Conservation (phyloP, 1,139 yeast species). For the Taiozyma sp. region DNA sequence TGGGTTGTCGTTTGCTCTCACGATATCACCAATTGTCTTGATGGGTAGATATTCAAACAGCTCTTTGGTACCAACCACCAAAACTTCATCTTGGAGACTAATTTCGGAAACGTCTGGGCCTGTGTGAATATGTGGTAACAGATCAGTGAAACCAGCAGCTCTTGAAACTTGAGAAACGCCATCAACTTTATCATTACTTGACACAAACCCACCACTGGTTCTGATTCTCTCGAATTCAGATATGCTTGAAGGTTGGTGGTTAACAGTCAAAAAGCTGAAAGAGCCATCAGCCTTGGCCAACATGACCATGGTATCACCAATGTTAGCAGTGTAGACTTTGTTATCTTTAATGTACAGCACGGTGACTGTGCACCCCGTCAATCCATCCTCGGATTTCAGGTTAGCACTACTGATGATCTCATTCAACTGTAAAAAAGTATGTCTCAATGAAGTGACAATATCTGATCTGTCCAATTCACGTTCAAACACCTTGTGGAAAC, state of each 20-base stretch:
- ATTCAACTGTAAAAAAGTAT: conserved; percentile 75
- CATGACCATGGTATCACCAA: conserved; percentile 87
- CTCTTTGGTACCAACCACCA: conserved; percentile 81
- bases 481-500: conserved; percentile 58
- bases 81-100: conserved; percentile 71
- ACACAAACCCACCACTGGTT: conserved; percentile 87
- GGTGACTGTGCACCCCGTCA: conserved; percentile 85
- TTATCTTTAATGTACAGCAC: conserved; percentile 73
- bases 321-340: conserved; percentile 74
- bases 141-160: conserved; percentile 86
- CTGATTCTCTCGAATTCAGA: conserved; percentile 84
- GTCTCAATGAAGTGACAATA: conserved; percentile 64
- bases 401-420: conserved; percentile 64
- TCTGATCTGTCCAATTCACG: conserved; percentile 55
- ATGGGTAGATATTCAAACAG: conserved; percentile 83
- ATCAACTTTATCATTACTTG: conserved; percentile 81
- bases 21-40: conserved; percentile 87
- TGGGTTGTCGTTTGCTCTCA: conserved; percentile 78
- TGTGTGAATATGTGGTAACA: conserved; percentile 85
- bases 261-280: conserved; percentile 62
- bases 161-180: conserved; percentile 81
- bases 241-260: conserved; percentile 81
- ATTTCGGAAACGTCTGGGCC: conserved; percentile 75
- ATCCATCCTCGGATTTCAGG: conserved; percentile 56
- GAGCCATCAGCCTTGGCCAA: conserved; percentile 82